Evolutionary conservation across 371 early-diverging fungal genomes (phyloP).

Genomic region (Mucor lusitanicus): DNA sequence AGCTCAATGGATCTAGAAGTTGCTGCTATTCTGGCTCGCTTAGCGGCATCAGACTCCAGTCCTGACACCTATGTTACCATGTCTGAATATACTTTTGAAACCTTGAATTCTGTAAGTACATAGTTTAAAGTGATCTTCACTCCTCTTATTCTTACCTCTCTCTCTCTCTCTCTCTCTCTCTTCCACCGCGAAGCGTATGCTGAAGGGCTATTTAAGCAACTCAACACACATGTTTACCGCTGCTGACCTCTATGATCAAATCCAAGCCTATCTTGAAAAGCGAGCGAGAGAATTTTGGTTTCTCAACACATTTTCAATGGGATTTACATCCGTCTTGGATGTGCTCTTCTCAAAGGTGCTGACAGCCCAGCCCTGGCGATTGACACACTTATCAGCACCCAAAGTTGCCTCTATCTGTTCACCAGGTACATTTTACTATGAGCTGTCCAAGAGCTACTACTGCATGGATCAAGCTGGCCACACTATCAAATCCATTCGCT

Average conservation of each 20-base stretch:
- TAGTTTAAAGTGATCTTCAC: neutral
- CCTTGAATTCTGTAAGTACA: conserved; percentile 23
- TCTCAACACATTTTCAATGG: conserved; percentile 24
- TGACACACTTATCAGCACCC: conserved; percentile 16
- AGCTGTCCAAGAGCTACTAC: conserved; percentile 6
- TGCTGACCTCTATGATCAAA: conserved; percentile 31
- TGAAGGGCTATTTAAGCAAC: conserved; percentile 22
- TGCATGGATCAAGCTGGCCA: conserved; percentile 19
- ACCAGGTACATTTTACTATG: conserved; percentile 24
- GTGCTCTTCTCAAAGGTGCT: neutral
- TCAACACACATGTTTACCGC: conserved; percentile 21
- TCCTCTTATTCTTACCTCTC: neutral
- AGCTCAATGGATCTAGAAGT: conserved; percentile 24
- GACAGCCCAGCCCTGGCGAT: conserved; percentile 16
- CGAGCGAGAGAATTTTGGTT: conserved; percentile 24
- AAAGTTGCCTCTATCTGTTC: conserved; percentile 6
- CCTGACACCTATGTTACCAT: conserved; percentile 31
- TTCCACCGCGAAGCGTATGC: conserved; percentile 16
- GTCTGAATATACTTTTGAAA: conserved; percentile 27
- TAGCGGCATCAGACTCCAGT: conserved; percentile 6
- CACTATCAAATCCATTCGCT: conserved; percentile 18
- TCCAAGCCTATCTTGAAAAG: conserved; percentile 25
- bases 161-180: neutral
- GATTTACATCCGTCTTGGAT: conserved; percentile 22
- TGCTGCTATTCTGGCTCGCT: conserved; percentile 1